These are phyloP conservation scores for Penicillium sp. DNA, from an alignment of 2,329 filamentous ascomycete species.

Conservation along the genomic window DNA sequence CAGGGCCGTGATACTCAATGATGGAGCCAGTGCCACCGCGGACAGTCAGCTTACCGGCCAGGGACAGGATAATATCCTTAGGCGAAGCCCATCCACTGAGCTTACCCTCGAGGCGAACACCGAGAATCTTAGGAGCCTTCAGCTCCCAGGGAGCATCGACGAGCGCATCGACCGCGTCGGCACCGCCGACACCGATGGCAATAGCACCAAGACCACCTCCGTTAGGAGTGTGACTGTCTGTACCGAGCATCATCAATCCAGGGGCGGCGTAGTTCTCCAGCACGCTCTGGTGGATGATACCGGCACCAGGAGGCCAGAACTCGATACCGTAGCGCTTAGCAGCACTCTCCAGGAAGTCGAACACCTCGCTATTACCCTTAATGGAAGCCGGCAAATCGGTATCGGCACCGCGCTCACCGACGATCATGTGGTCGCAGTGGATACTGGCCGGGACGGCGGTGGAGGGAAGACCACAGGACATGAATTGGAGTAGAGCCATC, in stretches of 20 bases:
- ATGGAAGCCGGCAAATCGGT: conserved; percentile 82
- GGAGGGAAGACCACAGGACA: conserved; percentile 85
- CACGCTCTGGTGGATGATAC: conserved; percentile 96
- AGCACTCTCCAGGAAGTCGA: conserved; percentile 93
- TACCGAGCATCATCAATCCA: conserved; percentile 97
- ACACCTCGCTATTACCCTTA: conserved; percentile 91
- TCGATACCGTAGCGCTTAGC: conserved; percentile 89
- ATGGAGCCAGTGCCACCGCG: conserved; percentile 91
- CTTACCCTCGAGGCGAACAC: conserved; percentile 54
- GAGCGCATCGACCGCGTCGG: conserved; percentile 93
- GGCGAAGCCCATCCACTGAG: conserved; percentile 88
- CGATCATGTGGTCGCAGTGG: conserved; percentile 98
- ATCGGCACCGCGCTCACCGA: conserved; percentile 85
- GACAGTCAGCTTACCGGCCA: conserved; percentile 88
- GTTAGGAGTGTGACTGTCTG: conserved; percentile 96
- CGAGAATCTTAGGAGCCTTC: conserved; percentile 77
- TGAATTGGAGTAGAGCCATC: conserved; percentile 98
- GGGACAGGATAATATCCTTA: conserved; percentile 89
- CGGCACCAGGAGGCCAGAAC: conserved; percentile 91
- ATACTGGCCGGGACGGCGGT: conserved; percentile 96
- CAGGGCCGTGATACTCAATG: conserved; percentile 89
- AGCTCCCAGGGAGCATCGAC: conserved; percentile 97
- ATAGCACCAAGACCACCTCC: conserved; percentile 92
- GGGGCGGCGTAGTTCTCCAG: conserved; percentile 97
- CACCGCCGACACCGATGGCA: conserved; percentile 94